Evolutionary conservation across 768 basidiomycete genomes (phyloP).

Genomic region (Mycena polygramma): DNA sequence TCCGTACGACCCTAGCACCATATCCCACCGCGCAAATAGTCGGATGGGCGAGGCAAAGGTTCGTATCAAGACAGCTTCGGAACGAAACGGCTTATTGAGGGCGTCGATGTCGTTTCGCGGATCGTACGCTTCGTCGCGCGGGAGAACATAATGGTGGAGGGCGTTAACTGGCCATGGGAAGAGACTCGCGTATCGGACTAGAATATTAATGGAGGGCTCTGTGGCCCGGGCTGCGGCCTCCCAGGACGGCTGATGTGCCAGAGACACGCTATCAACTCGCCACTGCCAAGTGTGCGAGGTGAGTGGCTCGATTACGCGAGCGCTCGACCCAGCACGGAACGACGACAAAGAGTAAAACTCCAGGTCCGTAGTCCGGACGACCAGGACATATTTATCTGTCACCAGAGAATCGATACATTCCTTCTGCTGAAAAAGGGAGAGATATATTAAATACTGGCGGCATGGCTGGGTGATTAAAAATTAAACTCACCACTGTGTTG

Average conservation of each 20-base stretch:
- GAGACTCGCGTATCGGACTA: constrained; percentile 70
- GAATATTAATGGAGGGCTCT: constrained; percentile 59
- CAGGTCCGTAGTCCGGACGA: constrained; percentile 57
- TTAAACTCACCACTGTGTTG: constrained; percentile 45
- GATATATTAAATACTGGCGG: neutral
- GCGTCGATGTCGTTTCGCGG: constrained; percentile 40
- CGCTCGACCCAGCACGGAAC: constrained; percentile 40
- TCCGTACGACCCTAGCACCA: constrained; percentile 69
- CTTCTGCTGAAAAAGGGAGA: constrained; percentile 47
- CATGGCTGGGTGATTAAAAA: too few species aligned
- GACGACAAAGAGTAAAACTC: constrained; percentile 57
- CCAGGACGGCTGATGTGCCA: constrained; percentile 50
- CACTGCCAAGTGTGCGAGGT: constrained; percentile 65
- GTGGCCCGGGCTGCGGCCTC: constrained; percentile 28
- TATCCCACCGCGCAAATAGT: constrained; percentile 66
- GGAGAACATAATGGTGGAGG: constrained; percentile 72
- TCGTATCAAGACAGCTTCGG: constrained; percentile 49
- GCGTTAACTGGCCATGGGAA: constrained; percentile 80
- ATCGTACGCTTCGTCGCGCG: constrained; percentile 56
- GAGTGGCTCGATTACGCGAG: constrained; percentile 55
- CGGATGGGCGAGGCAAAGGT: constrained; percentile 69
- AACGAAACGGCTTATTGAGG: constrained; percentile 61
- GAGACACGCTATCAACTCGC: constrained; percentile 65
- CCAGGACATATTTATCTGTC: constrained; percentile 57
- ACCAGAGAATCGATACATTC: constrained; percentile 57